Conservation (phyloP, 2,329 filamentous ascomycete species). For the Aureobasidium namibiae region DNA sequence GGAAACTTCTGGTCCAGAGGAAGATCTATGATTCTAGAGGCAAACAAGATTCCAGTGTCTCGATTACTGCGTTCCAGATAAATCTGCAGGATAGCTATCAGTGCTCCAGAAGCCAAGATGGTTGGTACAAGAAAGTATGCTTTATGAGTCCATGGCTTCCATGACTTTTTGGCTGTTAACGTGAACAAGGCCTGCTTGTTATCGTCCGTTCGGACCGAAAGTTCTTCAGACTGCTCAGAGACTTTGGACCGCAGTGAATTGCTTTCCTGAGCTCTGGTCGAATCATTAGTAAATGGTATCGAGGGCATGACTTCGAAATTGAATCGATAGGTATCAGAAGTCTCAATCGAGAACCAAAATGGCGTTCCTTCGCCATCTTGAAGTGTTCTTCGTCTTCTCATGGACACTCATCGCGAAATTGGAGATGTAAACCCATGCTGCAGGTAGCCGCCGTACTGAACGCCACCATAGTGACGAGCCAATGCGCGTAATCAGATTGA, state of each 20-base stretch:
- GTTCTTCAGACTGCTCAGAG: neutral
- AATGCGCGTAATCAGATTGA: too few species aligned
- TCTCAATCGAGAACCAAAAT: neutral
- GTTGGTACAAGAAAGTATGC: conserved; percentile 1
- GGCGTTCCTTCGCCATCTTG: neutral
- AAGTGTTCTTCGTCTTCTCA: neutral
- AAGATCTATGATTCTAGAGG: conserved; percentile 28
- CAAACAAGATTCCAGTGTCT: conserved; percentile 37
- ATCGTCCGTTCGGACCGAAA: neutral
- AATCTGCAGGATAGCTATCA: conserved; percentile 40
- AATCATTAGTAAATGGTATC: neutral
- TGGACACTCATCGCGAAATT: neutral
- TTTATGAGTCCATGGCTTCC: conserved; percentile 1
- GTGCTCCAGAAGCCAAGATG: conserved; percentile 17
- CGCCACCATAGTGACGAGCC: too few species aligned
- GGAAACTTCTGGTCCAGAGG: conserved; percentile 29
- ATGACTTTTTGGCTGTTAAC: neutral
- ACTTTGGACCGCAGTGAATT: neutral
- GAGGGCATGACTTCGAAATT: neutral
- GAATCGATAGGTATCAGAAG: neutral
- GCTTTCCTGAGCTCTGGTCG: neutral
- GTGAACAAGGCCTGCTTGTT: neutral
- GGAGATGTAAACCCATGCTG: neutral
- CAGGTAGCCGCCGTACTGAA: neutral
- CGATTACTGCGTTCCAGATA: conserved; percentile 34